Evolutionary conservation across 2,329 filamentous ascomycete species (phyloP).

Genomic region (Harringtonia lauricola): DNA sequence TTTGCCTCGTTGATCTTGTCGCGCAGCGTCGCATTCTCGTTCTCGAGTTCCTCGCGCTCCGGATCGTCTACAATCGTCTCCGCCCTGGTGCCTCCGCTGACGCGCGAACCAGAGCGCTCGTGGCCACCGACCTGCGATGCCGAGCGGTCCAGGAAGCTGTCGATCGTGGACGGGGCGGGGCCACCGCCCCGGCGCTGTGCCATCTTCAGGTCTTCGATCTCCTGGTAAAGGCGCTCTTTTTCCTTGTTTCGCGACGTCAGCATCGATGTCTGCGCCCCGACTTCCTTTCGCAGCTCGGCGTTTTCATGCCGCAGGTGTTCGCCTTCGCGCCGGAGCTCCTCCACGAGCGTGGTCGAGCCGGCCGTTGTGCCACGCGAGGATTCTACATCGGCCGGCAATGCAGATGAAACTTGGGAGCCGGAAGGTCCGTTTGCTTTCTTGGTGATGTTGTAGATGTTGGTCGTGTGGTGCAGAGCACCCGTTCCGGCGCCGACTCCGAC

Average conservation of each 20-base stretch:
- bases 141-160: constrained; percentile 90
- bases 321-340: constrained; percentile 59
- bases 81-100: constrained; percentile 54
- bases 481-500: constrained; percentile 3
- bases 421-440: constrained; percentile 40
- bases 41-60: constrained; percentile 79
- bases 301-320: constrained; percentile 85
- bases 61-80: constrained; percentile 55
- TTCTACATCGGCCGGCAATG: constrained; percentile 22
- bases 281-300: constrained; percentile 79
- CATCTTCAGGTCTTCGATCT: constrained; percentile 94
- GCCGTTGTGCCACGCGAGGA: constrained; percentile 38
- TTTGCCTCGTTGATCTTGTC: constrained; percentile 81
- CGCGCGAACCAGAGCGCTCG: constrained; percentile 62
- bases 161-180: constrained; percentile 54
- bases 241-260: constrained; percentile 91
- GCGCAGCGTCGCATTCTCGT: constrained; percentile 68
- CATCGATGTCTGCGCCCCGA: constrained; percentile 95
- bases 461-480: constrained; percentile 41
- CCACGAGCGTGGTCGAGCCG: constrained; percentile 55
- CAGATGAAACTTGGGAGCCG: constrained; percentile 4
- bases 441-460: constrained; percentile 55
- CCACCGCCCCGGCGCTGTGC: constrained; percentile 60
- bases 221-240: constrained; percentile 87
- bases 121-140: constrained; percentile 67